Evolutionary conservation across 2,329 filamentous ascomycete genomes (phyloP), one percentile per base, ranked within the genome.

Genomic region (Ceratocystiopsis sp.): DNA sequence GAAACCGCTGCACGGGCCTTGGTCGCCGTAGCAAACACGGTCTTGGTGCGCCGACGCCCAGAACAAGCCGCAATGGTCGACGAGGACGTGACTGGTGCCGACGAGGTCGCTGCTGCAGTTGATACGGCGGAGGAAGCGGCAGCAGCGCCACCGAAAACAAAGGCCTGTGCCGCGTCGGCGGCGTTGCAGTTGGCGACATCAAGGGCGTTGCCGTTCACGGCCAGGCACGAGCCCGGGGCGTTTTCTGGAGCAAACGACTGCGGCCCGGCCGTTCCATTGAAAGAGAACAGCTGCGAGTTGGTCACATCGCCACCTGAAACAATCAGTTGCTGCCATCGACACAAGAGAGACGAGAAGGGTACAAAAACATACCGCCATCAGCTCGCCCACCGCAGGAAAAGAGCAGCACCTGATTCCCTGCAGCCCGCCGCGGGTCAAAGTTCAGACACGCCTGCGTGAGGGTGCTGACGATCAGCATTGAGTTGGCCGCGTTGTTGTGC

Each of bases 311-410:
- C 70, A 17, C 63, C 61, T 62, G 43, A 10, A 13, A 16, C 14
- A 16, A 35, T 32, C 14, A 29, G 42, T 16, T 21, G 19, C 7
- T 21, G 19, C 7, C 19, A 4, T 21, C 19, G 7, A 21, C 7
- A 4, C 7, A 25, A 17, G 21, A 34, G n/a, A 15, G 13, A 29
- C 7, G 3, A 33, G 12, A 41, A 8, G n/a, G 14, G 33, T 10
- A 16, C 10, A 9, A 21, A n/a, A 5, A 53, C 56, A 44, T 48
- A 61, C 57, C 57, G 38, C 71, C 71, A 46, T 70, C 72, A 17
- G 71, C 71, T 35, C 71, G 61, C 15, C 71, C 71, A 41, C 71
- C 72, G 47, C 72, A 77, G 12, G 71, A 72, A 51, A 75, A 76
- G 19, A 76, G 59, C 33, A 68, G 51, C 14, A 73, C 68, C 49